Base-by-base conservation (phyloP, 2,329 filamentous ascomycete species). In the Aspergillus puulaauensis region DNA sequence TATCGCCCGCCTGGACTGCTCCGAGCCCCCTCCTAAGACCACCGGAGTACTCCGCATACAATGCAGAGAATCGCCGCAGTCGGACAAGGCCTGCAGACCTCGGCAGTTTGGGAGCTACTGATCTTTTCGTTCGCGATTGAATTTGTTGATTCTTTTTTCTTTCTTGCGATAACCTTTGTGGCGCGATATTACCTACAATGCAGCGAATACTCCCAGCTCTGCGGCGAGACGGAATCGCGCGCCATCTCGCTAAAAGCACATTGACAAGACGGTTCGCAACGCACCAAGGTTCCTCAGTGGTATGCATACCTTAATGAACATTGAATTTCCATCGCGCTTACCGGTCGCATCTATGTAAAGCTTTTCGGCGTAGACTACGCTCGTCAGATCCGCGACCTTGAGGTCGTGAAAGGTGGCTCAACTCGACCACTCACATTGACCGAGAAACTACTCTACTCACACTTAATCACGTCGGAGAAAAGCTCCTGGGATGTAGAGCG, bases 371-470 rank as follows among this genome's bases (percentile, higher is more conserved):
- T 57, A 14, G 23, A 62, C 23, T 56, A 57, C 17, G 24, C 40
- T 2, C 52, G 52, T 3, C 47, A 62, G 55, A 21, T 49, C 35
- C 44, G 46, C 6, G 50, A 52, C 40, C 48, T 62, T 27, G 47
- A 58, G 17, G 24, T 41, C 21, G 39, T 57, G 6, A 62, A 55
- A 39, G 39, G 47, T 27, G 40, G 54, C 21, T 54, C 54, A 0
- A 55, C 46, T n/a, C 61, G 62, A 3, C 70, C 75, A 11, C 61
- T 76, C 4, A 77, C 71, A 0, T 62, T 76, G 9, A 72, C 75
- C 1, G 75, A 78, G 55, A 78, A 78, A 56, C 57, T 77, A 0
- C 65, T 78, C 0, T 77, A 76, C 53, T 76, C 72, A 27, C 75
- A 77, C 56, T 57, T 75, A 24, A 69, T 69, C 31, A 54, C 54